Percentiles rank a stretch among this genome's conserved stretches.
Evolutionary conservation across 306 rosid genomes (phyloP).

Genomic region (Cicer bijugum): DNA sequence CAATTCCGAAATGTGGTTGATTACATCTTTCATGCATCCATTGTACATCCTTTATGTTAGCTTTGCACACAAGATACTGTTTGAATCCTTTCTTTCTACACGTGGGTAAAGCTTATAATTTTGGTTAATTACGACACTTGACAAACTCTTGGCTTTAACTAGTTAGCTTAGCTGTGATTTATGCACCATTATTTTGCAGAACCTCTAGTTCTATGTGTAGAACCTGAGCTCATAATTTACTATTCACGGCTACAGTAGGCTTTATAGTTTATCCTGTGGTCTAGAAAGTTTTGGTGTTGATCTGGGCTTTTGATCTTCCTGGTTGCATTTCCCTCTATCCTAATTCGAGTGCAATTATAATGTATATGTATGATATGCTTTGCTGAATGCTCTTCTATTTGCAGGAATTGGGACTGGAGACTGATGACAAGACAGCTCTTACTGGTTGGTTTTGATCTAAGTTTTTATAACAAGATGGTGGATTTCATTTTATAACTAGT

Average conservation of each 20-base stretch:
- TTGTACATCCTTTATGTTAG: constrained; percentile 24
- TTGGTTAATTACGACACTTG: not conserved
- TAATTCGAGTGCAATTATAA: constrained; percentile 19
- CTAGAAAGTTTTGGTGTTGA: constrained; percentile 21
- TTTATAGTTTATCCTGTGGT: constrained; percentile 23
- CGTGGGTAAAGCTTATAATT: not conserved
- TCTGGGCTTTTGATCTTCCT: constrained; percentile 40
- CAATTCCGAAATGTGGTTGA: constrained; percentile 24
- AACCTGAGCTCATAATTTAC: constrained; percentile 21
- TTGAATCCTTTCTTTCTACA: constrained; percentile 35
- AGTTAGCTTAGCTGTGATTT: constrained; percentile 34
- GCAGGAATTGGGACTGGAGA: constrained; percentile 97
- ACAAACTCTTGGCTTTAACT: constrained; percentile 11
- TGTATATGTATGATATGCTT: constrained; percentile 3
- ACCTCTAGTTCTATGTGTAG: constrained; percentile 16
- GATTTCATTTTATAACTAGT: constrained; percentile 25
- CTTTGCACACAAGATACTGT: not conserved
- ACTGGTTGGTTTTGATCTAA: constrained; percentile 71
- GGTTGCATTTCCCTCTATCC: constrained; percentile 24
- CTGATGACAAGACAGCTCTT: constrained; percentile 98
- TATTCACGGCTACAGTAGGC: not conserved
- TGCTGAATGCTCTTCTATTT: constrained; percentile 39
- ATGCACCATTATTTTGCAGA: constrained; percentile 16
- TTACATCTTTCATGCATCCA: constrained; percentile 14
- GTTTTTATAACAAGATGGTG: constrained; percentile 19